These are phyloP conservation scores for Trypethelium eluteriae DNA, from an alignment of 495 filamentous ascomycete genomes.

Conservation along the genomic window DNA sequence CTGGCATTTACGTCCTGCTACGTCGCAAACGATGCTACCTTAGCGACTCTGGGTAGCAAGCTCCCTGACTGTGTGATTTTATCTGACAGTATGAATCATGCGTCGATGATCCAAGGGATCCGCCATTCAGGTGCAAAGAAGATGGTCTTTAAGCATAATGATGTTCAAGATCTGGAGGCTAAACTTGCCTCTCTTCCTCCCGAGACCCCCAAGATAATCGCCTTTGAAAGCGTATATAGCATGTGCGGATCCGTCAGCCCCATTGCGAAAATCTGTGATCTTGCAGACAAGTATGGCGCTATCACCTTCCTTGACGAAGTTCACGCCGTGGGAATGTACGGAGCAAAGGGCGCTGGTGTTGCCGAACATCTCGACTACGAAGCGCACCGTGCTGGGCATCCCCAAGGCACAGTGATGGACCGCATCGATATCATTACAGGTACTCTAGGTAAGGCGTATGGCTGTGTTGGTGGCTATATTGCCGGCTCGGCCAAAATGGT, in stretches of 20 bases:
- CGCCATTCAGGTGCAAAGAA: conserved; percentile 94
- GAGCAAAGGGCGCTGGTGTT: conserved; percentile 89
- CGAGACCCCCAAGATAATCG: conserved; percentile 90
- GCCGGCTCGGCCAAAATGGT: conserved; percentile 82
- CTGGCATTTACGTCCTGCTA: conserved; percentile 96
- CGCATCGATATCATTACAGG: conserved; percentile 96
- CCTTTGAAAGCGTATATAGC: conserved; percentile 96
- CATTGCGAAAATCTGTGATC: conserved; percentile 88
- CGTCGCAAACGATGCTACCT: conserved; percentile 95
- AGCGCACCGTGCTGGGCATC: conserved; percentile 61
- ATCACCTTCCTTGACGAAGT: conserved; percentile 98
- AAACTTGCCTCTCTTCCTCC: conserved; percentile 82
- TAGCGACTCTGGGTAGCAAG: conserved; percentile 92
- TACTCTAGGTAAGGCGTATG: conserved; percentile 94
- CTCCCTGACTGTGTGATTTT: conserved; percentile 92
- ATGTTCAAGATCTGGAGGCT: conserved; percentile 76
- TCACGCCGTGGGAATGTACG: conserved; percentile 98
- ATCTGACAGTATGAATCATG: conserved; percentile 92
- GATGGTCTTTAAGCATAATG: conserved; percentile 98
- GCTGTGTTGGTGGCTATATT: conserved; percentile 96
- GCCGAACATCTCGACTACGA: conserved; percentile 96
- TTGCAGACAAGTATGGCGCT: conserved; percentile 95
- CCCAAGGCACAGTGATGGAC: conserved; percentile 84
- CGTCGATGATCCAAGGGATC: conserved; percentile 99
- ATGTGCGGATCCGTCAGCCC: conserved; percentile 98